phyloP scores from a whole-genome alignment of 805 yeast genomes.

The Schizosaccharomyces octosporus region DNA sequence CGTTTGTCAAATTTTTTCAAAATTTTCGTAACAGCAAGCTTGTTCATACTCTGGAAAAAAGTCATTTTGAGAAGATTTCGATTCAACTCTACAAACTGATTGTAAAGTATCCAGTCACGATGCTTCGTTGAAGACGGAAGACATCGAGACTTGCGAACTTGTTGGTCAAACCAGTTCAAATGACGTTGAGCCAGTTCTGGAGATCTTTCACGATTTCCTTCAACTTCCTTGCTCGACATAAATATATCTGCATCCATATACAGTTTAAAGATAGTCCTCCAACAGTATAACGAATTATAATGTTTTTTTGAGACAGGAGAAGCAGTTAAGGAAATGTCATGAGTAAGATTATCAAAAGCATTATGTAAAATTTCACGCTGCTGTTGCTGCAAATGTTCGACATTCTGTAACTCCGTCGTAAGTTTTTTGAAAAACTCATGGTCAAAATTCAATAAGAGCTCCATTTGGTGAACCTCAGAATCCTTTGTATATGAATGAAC shows the following conservation, averaged over 20 bases:
- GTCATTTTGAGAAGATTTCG: slow-evolving; percentile 29
- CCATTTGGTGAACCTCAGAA: slow-evolving; percentile 4
- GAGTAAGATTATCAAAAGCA: slow-evolving; percentile 22
- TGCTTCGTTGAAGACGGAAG: background rate
- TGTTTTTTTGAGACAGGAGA: slow-evolving; percentile 16
- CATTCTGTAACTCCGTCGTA: slow-evolving; percentile 25
- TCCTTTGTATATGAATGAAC: background rate
- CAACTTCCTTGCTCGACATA: slow-evolving; percentile 26
- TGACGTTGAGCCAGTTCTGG: slow-evolving; percentile 22
- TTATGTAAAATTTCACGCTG: slow-evolving; percentile 22
- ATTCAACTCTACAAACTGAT: slow-evolving; percentile 29
- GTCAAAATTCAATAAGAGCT: slow-evolving; percentile 30
- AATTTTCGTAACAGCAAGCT: slow-evolving; percentile 40
- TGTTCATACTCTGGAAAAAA: slow-evolving; percentile 36
- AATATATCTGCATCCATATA: slow-evolving; percentile 46
- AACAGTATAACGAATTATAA: slow-evolving; percentile 32
- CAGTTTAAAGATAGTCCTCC: slow-evolving; percentile 44
- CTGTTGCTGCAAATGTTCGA: slow-evolving; percentile 19
- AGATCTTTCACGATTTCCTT: slow-evolving; percentile 22
- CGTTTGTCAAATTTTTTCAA: slow-evolving; percentile 55
- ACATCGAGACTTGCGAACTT: slow-evolving; percentile 16
- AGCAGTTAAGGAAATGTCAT: slow-evolving; percentile 17
- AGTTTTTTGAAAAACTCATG: slow-evolving; percentile 34
- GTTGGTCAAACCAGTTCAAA: slow-evolving; percentile 18
- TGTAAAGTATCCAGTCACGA: background rate